Percentiles rank a stretch among this genome's conserved stretches.
phyloP scores from a whole-genome alignment of 75 land plant genomes.

The Pinus taeda region DNA sequence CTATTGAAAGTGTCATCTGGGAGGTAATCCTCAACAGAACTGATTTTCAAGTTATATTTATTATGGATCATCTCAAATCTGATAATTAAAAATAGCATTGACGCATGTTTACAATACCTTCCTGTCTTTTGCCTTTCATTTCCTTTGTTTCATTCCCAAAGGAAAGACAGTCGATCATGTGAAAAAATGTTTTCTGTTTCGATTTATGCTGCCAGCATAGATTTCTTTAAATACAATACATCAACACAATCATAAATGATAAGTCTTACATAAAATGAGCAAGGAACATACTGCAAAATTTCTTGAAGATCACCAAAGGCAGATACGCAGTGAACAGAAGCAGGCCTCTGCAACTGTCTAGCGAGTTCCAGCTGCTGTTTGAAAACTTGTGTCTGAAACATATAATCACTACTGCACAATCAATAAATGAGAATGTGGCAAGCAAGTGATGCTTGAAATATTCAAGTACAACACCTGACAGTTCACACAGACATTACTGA shows the following conservation, averaged over 20 bases:
- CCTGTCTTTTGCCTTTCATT: neutral
- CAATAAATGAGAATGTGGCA: neutral
- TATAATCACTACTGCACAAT: neutral
- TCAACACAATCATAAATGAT: neutral
- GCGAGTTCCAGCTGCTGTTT: conserved; percentile 80
- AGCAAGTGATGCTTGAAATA: neutral
- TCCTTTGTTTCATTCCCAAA: neutral
- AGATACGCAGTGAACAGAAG: conserved; percentile 87
- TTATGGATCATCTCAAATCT: too few relatives aligned
- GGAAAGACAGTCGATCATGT: neutral
- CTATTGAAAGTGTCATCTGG: too few relatives aligned
- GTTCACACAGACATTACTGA: neutral
- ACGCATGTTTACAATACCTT: too few relatives aligned
- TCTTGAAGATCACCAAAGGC: conserved; percentile 83
- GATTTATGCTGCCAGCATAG: neutral
- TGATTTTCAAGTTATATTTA: too few relatives aligned
- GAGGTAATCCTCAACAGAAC: too few relatives aligned
- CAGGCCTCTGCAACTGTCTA: conserved; percentile 66
- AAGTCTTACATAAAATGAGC: neutral
- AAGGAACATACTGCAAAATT: conserved; percentile 46
- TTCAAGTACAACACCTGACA: neutral
- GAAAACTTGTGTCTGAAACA: conserved; percentile 65
- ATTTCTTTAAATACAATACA: neutral
- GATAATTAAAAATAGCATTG: too few relatives aligned
- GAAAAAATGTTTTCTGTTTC: neutral